Percentiles rank a stretch among this genome's conserved stretches.
phyloP scores from a whole-genome alignment of 176 grass and related monocot genomes.

The Chrysopogon serrulatus region DNA sequence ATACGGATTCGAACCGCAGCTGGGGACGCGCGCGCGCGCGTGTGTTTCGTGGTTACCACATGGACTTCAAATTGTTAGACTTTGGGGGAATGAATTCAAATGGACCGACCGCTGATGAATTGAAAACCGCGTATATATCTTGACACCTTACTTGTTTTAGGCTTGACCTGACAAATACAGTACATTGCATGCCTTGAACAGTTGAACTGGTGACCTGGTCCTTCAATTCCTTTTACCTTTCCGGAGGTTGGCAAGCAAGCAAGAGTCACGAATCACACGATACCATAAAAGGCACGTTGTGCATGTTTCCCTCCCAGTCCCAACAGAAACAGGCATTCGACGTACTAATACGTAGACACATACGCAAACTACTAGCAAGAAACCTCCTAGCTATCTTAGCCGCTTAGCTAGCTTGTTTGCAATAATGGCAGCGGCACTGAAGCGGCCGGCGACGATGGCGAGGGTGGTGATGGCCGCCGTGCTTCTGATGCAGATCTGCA shows the following conservation, averaged over 20 bases:
- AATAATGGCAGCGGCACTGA: not conserved
- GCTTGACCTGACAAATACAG: not conserved
- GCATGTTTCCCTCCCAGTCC: not conserved
- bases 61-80: not conserved
- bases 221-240: not conserved
- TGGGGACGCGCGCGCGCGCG: too few species aligned
- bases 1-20: too few species aligned
- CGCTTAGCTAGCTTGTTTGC: not conserved
- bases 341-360: too few species aligned
- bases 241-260: not conserved
- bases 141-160: not conserved
- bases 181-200: not conserved
- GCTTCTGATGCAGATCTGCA: not conserved
- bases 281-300: not conserved
- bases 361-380: not conserved
- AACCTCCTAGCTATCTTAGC: too few species aligned
- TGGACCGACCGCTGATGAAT: not conserved
- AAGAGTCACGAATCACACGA: not conserved
- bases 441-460: not conserved
- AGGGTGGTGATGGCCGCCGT: not conserved
- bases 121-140: not conserved
- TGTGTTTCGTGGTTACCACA: not conserved
- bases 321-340: not conserved
- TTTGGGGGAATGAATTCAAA: not conserved
- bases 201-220: not conserved